A percentile compares a stretch with the other conserved stretches of the same genome.
Conservation (phyloP, 2,329 filamentous ascomycete species). For the Setomelanomma holmii region DNA sequence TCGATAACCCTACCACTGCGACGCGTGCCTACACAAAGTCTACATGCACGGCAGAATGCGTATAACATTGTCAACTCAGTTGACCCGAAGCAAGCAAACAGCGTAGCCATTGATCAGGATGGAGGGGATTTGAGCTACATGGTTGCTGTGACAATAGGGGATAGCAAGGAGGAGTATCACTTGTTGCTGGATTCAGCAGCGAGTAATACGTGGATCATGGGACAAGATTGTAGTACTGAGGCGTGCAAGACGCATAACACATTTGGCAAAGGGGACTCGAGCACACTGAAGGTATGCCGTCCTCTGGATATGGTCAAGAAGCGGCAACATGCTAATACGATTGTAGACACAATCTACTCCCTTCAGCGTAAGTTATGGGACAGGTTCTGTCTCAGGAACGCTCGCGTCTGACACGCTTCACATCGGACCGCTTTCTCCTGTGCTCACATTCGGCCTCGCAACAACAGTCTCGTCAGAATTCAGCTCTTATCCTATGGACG, state of each 20-base stretch:
- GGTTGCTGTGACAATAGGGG: constrained; percentile 58
- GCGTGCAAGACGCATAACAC: constrained; percentile 74
- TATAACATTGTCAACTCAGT: constrained; percentile 52
- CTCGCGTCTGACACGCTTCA: constrained; percentile 71
- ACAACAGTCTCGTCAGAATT: constrained; percentile 77
- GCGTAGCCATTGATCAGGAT: constrained; percentile 61
- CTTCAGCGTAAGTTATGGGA: constrained; percentile 78
- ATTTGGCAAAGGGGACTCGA: constrained; percentile 72
- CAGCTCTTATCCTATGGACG: constrained; percentile 80
- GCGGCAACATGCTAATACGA: background rate
- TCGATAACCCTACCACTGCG: constrained; percentile 38
- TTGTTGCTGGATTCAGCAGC: constrained; percentile 64
- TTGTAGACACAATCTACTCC: constrained; percentile 54
- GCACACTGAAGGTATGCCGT: constrained; percentile 58
- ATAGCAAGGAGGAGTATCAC: constrained; percentile 58
- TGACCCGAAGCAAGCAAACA: constrained; percentile 49
- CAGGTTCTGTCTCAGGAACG: constrained; percentile 73
- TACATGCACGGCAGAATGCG: constrained; percentile 54
- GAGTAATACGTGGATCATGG: constrained; percentile 83
- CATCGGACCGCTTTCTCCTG: constrained; percentile 69
- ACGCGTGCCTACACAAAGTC: constrained; percentile 34
- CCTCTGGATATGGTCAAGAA: background rate
- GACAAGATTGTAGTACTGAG: constrained; percentile 68
- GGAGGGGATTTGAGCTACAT: constrained; percentile 64
- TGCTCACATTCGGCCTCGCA: constrained; percentile 76